Conservation (phyloP, 306 rosid genomes). For the Pterocarpus santalinus region DNA sequence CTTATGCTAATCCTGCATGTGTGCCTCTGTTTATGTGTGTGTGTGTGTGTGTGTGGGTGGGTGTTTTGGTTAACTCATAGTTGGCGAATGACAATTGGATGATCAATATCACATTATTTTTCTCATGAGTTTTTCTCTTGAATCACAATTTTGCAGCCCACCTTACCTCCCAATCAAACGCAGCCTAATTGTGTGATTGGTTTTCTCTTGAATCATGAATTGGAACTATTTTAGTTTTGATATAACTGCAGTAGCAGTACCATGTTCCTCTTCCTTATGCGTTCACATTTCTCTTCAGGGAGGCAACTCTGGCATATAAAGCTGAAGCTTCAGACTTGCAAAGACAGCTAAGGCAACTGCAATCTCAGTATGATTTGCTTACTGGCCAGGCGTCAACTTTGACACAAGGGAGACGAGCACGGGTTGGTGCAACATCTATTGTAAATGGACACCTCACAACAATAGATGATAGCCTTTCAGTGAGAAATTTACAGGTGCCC, state of each 20-base stretch:
- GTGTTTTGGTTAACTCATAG: not conserved
- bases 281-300: constrained; percentile 59
- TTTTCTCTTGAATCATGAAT: constrained; percentile 1
- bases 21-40: not conserved
- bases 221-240: constrained; percentile 3
- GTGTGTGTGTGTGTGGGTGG: too few species aligned
- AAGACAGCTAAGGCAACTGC: constrained; percentile 76
- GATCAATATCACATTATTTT: not conserved
- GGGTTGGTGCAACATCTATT: constrained; percentile 92
- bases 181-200: not conserved
- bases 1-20: not conserved
- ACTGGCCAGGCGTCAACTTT: constrained; percentile 80
- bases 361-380: constrained; percentile 87
- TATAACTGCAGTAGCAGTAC: not conserved
- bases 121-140: too few species aligned
- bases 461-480: constrained; percentile 86
- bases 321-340: constrained; percentile 83
- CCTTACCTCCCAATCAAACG: not conserved
- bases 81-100: not conserved
- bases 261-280: not conserved
- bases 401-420: constrained; percentile 92
- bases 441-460: constrained; percentile 86
- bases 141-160: not conserved
- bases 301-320: constrained; percentile 77
- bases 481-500: constrained; percentile 84